phyloP scores from a whole-genome alignment of 768 basidiomycete species.

The Tephrocybe sp. region DNA sequence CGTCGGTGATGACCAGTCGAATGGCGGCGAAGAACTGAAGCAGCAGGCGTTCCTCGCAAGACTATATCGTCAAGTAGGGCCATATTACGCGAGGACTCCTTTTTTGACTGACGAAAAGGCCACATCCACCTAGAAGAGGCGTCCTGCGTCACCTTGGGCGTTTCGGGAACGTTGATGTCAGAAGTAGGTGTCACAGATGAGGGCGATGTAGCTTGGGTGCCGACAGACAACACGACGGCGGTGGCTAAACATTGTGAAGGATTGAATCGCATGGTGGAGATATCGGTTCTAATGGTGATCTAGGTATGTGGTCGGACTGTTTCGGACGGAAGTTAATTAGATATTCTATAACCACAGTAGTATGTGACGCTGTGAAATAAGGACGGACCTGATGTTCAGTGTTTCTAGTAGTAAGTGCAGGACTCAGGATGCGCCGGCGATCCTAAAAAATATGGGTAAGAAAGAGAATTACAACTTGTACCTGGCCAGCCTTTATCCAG shows the following conservation, averaged over 20 bases:
- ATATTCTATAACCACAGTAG: too few relatives aligned
- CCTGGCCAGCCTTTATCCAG: conserved; percentile 8
- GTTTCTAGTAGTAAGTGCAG: too few relatives aligned
- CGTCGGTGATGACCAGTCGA: conserved; percentile 17
- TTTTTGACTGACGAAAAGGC: conserved; percentile 1
- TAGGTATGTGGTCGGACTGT: too few relatives aligned
- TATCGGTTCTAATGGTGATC: too few relatives aligned
- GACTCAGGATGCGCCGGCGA: conserved; percentile 7
- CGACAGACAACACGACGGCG: conserved; percentile 8
- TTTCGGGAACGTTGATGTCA: background rate
- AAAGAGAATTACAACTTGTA: background rate
- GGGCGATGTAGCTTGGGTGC: conserved; percentile 6
- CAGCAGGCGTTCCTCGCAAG: conserved; percentile 12
- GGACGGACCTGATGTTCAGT: too few relatives aligned
- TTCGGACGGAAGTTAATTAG: too few relatives aligned
- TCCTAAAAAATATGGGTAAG: background rate
- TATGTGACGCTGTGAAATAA: too few relatives aligned
- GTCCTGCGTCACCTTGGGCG: background rate
- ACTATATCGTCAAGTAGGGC: conserved; percentile 3
- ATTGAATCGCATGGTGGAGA: conserved; percentile 10
- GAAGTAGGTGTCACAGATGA: conserved; percentile 1
- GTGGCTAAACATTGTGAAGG: conserved; percentile 11
- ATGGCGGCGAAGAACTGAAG: conserved; percentile 15
- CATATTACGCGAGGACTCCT: background rate
- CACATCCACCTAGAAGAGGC: conserved; percentile 11